Conservation (phyloP, 441 rosid species). For the Breynia disticha region DNA sequence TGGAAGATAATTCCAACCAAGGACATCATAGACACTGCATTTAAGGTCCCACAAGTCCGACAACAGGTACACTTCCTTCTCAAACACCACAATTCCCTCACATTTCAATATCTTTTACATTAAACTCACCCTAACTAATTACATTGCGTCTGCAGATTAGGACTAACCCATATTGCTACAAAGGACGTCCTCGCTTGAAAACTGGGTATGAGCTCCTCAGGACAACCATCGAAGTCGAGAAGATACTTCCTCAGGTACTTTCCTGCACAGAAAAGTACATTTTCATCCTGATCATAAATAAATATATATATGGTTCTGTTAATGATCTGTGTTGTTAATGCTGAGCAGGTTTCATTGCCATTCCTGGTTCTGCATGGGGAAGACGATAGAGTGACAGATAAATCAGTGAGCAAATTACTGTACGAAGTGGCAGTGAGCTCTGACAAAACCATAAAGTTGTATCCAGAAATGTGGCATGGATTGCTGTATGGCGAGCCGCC, state of each 20-base stretch:
- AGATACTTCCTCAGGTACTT: conserved; percentile 45
- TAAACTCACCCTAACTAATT: no score
- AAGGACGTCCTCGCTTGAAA: conserved; percentile 65
- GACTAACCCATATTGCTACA: conserved; percentile 59
- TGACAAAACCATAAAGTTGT: conserved; percentile 75
- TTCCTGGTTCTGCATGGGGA: conserved; percentile 75
- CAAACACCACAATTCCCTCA: neutral
- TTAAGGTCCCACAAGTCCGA: conserved; percentile 56
- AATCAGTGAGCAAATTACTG: conserved; percentile 43
- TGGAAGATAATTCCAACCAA: conserved; percentile 68
- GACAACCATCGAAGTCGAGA: conserved; percentile 44
- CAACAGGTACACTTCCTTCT: conserved; percentile 32
- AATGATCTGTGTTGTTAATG: neutral
- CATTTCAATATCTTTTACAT: no score
- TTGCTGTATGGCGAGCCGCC: conserved; percentile 65
- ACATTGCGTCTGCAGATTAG: conserved; percentile 62
- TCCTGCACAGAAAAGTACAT: neutral
- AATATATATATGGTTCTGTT: neutral
- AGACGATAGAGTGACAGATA: conserved; percentile 71
- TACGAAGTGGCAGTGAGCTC: conserved; percentile 38
- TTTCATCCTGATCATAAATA: neutral
- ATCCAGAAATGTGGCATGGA: conserved; percentile 90
- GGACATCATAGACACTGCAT: conserved; percentile 62
- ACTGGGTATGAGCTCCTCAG: conserved; percentile 53
- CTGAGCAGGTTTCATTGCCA: conserved; percentile 55